A percentile compares a stretch with the other conserved stretches of the same genome.
Evolutionary conservation across 306 rosid species (phyloP).

Genomic region (Casuarina equisetifolia): DNA sequence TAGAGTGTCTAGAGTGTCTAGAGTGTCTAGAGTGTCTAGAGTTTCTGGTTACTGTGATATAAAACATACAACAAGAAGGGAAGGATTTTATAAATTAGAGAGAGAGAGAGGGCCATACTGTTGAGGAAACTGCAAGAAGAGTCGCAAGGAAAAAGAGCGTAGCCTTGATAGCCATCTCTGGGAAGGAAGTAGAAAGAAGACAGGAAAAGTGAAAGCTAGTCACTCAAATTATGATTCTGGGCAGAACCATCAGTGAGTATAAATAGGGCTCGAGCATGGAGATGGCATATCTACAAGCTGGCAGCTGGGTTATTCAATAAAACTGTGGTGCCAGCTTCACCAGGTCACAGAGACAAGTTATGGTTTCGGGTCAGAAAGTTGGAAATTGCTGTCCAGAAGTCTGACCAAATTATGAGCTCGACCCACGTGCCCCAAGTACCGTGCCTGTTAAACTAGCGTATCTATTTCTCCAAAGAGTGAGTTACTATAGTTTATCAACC

Average conservation of each 20-base stretch:
- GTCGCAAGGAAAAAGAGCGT: constrained; percentile 37
- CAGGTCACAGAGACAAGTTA: neutral
- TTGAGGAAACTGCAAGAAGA: constrained; percentile 37
- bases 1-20: neutral
- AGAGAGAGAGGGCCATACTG: constrained; percentile 31
- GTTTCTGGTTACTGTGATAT: constrained; percentile 35
- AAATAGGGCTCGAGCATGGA: constrained; percentile 35
- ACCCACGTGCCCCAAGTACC: neutral
- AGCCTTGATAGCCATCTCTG: constrained; percentile 49
- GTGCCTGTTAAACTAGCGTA: neutral
- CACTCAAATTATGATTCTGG: constrained; percentile 9
- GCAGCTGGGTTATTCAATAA: neutral
- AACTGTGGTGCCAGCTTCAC: neutral
- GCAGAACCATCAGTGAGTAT: constrained; percentile 10
- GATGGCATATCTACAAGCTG: neutral
- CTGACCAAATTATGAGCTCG: neutral
- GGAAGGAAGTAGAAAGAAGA: neutral
- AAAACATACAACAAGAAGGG: constrained; percentile 31
- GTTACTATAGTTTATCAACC: neutral
- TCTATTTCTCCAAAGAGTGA: neutral
- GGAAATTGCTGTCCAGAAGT: neutral
- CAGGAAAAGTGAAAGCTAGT: constrained; percentile 7
- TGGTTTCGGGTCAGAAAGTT: neutral
- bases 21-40: constrained; percentile 24
- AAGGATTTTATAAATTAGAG: neutral